Evolutionary conservation across 2,329 filamentous ascomycete species (phyloP).

Genomic region (Pseudogymnoascus sp.): DNA sequence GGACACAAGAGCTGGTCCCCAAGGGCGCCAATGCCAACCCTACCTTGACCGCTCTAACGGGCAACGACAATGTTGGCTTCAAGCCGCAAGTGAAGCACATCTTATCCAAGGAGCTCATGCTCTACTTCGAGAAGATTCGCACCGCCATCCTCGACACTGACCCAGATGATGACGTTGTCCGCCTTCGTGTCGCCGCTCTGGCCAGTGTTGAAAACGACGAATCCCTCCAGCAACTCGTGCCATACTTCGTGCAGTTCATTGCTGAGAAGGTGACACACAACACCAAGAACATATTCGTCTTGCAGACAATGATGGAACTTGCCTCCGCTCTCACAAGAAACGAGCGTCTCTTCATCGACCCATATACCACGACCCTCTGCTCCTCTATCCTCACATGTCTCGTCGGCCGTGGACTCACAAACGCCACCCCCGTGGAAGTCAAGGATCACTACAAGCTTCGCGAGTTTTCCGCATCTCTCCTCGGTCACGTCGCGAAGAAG

Average conservation of each 20-base stretch:
- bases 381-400: conserved; percentile 88
- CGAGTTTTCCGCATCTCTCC: conserved; percentile 73
- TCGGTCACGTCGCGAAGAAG: conserved; percentile 70
- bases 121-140: conserved; percentile 96
- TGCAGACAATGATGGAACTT: conserved; percentile 89
- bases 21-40: conserved; percentile 86
- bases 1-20: conserved; percentile 75
- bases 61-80: conserved; percentile 73
- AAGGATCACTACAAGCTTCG: conserved; percentile 70
- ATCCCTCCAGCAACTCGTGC: conserved; percentile 87
- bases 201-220: conserved; percentile 82
- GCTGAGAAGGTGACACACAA: conserved; percentile 93
- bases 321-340: conserved; percentile 79
- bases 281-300: conserved; percentile 78
- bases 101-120: conserved; percentile 86
- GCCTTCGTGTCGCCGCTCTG: conserved; percentile 73
- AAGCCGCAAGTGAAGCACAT: conserved; percentile 94
- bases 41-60: conserved; percentile 72
- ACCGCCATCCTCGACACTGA: conserved; percentile 79
- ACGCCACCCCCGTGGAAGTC: conserved; percentile 43
- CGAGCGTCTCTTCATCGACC: conserved; percentile 62
- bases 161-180: conserved; percentile 65
- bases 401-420: conserved; percentile 61
- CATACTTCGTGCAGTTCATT: conserved; percentile 94
- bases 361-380: conserved; percentile 58